Percentiles rank a stretch among this genome's conserved stretches.
Evolutionary conservation across 2,329 filamentous ascomycete genomes (phyloP).

Genomic region (Diplodia mutila): DNA sequence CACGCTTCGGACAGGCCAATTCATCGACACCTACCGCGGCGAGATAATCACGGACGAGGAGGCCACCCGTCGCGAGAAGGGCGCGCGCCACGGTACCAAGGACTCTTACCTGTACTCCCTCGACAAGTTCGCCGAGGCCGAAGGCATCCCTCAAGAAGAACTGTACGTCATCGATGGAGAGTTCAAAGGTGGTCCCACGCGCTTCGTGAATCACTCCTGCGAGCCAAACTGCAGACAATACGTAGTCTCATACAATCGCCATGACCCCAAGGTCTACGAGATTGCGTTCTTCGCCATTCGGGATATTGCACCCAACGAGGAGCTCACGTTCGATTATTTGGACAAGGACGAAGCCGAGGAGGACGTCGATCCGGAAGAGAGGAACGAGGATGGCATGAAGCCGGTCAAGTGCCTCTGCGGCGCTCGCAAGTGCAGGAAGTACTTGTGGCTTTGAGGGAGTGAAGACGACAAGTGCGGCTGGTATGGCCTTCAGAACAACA

Average conservation of each 20-base stretch:
- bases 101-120: slow-evolving; percentile 79
- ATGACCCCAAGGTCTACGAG: slow-evolving; percentile 74
- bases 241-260: slow-evolving; percentile 75
- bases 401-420: slow-evolving; percentile 58
- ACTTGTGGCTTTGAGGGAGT: slow-evolving; percentile 60
- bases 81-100: slow-evolving; percentile 53
- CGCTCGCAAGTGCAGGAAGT: slow-evolving; percentile 68
- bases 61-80: slow-evolving; percentile 65
- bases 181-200: slow-evolving; percentile 75
- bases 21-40: slow-evolving; percentile 79
- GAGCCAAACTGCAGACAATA: slow-evolving; percentile 80
- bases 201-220: slow-evolving; percentile 84
- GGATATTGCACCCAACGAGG: slow-evolving; percentile 66
- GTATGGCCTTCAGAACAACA: background rate
- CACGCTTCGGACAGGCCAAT: slow-evolving; percentile 71
- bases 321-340: slow-evolving; percentile 81
- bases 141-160: slow-evolving; percentile 49
- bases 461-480: background rate
- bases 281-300: slow-evolving; percentile 74
- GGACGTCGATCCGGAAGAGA: slow-evolving; percentile 55
- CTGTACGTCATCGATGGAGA: slow-evolving; percentile 65
- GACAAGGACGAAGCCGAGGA: slow-evolving; percentile 53
- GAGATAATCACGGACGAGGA: slow-evolving; percentile 57
- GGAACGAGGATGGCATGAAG: slow-evolving; percentile 44
- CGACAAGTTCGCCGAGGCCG: slow-evolving; percentile 75